Percentiles rank a stretch among this genome's conserved stretches.
phyloP scores from a whole-genome alignment of 164 flowering plant species.

The Vitis cinerea region DNA sequence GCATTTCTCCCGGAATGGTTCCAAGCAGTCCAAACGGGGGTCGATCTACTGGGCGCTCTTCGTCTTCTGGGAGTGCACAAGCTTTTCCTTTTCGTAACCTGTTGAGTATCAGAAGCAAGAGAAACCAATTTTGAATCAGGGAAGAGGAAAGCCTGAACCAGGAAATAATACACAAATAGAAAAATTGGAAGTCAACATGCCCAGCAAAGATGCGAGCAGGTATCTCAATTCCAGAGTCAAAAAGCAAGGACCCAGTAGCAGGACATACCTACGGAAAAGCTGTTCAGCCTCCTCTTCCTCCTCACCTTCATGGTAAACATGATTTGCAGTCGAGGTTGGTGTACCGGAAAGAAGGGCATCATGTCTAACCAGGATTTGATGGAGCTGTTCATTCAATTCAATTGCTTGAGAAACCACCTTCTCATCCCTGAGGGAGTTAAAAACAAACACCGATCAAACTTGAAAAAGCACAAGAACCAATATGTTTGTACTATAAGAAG shows the following conservation, averaged over 20 bases:
- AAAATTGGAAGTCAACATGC: too few relatives aligned
- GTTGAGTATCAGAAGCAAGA: constrained; percentile 11
- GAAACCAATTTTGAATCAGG: not conserved
- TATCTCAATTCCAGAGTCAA: not conserved
- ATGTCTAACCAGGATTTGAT: constrained; percentile 65
- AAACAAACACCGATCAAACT: not conserved
- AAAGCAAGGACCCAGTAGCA: not conserved
- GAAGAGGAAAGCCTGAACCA: not conserved
- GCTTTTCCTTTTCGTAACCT: constrained; percentile 95
- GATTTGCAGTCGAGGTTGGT: constrained; percentile 31
- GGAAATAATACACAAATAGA: too few relatives aligned
- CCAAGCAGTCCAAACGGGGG: constrained; percentile 44
- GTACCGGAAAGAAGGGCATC: constrained; percentile 66
- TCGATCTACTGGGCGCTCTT: constrained; percentile 35
- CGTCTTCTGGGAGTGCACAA: constrained; percentile 59
- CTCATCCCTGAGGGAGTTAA: constrained; percentile 60
- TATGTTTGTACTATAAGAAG: too few relatives aligned
- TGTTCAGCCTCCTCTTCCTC: constrained; percentile 81
- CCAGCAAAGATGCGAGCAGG: not conserved
- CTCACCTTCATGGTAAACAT: constrained; percentile 43
- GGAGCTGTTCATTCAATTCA: constrained; percentile 81
- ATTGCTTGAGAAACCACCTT: constrained; percentile 74
- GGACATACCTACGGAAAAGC: constrained; percentile 72
- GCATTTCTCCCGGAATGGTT: constrained; percentile 42
- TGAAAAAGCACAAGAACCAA: not conserved